Conservation (phyloP, 1,284 basidiomycete genomes). For the Ustilago trichophora region DNA sequence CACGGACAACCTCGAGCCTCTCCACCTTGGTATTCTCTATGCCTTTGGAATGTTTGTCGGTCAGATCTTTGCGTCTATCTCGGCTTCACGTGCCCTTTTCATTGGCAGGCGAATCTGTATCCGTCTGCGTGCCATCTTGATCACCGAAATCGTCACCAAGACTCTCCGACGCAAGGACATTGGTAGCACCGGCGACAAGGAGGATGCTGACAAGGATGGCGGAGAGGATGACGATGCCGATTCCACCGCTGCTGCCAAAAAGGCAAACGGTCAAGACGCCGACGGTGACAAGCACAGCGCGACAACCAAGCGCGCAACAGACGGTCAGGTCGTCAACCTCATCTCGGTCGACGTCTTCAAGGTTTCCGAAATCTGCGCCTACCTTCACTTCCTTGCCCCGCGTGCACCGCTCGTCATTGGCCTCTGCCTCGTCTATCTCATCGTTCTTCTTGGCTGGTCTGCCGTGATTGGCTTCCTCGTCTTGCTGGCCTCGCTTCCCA, state of each 20-base stretch:
- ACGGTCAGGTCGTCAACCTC: slow-evolving; percentile 71
- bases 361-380: slow-evolving; percentile 51
- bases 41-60: slow-evolving; percentile 69
- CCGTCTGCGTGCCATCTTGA: slow-evolving; percentile 68
- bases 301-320: slow-evolving; percentile 63
- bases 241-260: slow-evolving; percentile 23
- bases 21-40: slow-evolving; percentile 70
- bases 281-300: slow-evolving; percentile 13
- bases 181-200: slow-evolving; percentile 36
- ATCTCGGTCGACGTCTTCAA: slow-evolving; percentile 71
- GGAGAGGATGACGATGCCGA: slow-evolving; percentile 9
- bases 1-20: slow-evolving; percentile 52
- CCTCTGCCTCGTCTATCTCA: slow-evolving; percentile 69
- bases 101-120: slow-evolving; percentile 70
- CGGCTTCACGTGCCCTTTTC: slow-evolving; percentile 69
- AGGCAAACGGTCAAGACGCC: slow-evolving; percentile 14
- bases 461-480: slow-evolving; percentile 67
- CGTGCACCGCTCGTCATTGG: slow-evolving; percentile 70
- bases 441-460: slow-evolving; percentile 70
- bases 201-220: slow-evolving; percentile 29
- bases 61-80: slow-evolving; percentile 67
- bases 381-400: slow-evolving; percentile 66
- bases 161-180: slow-evolving; percentile 70
- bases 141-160: slow-evolving; percentile 71
- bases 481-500: slow-evolving; percentile 59